phyloP scores from a whole-genome alignment of 2,329 filamentous ascomycete species.

The Monosporascus sp. region DNA sequence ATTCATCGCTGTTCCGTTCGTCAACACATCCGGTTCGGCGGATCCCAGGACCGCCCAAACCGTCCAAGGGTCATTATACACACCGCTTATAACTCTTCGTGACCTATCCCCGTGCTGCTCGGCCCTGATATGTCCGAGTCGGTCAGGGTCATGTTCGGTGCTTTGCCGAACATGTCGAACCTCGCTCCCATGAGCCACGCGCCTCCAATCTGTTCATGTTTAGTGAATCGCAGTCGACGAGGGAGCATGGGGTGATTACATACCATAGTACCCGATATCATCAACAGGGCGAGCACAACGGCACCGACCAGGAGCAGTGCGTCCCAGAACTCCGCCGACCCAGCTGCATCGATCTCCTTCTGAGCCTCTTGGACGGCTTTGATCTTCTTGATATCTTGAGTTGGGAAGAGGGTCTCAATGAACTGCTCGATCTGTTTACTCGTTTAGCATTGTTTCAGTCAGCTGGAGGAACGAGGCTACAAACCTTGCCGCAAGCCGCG shows the following conservation, averaged over 20 bases:
- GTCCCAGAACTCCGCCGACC: slow-evolving; percentile 47
- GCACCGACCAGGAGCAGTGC: slow-evolving; percentile 60
- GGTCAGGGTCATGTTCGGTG: slow-evolving; percentile 28
- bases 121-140: slow-evolving; percentile 3
- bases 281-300: slow-evolving; percentile 60
- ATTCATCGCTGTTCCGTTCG: slow-evolving; percentile 1
- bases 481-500: slow-evolving; percentile 77
- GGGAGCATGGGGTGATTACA: slow-evolving; percentile 24
- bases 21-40: slow-evolving; percentile 5
- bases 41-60: not conserved
- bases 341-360: slow-evolving; percentile 30
- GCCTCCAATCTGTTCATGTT: slow-evolving; percentile 55
- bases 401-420: slow-evolving; percentile 88
- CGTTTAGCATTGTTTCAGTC: slow-evolving; percentile 1
- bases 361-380: slow-evolving; percentile 32
- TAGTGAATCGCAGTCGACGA: slow-evolving; percentile 5
- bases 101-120: slow-evolving; percentile 13
- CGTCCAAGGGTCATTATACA: not conserved
- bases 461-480: slow-evolving; percentile 8
- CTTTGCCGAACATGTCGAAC: slow-evolving; percentile 66
- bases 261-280: slow-evolving; percentile 79
- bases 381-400: slow-evolving; percentile 64
- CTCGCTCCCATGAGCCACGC: slow-evolving; percentile 79
- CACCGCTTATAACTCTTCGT: slow-evolving; percentile 23
- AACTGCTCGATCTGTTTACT: slow-evolving; percentile 76